Percentiles rank a stretch among this genome's conserved stretches.
Conservation (phyloP, 495 filamentous ascomycete species). For the Apiosordaria backusii region DNA sequence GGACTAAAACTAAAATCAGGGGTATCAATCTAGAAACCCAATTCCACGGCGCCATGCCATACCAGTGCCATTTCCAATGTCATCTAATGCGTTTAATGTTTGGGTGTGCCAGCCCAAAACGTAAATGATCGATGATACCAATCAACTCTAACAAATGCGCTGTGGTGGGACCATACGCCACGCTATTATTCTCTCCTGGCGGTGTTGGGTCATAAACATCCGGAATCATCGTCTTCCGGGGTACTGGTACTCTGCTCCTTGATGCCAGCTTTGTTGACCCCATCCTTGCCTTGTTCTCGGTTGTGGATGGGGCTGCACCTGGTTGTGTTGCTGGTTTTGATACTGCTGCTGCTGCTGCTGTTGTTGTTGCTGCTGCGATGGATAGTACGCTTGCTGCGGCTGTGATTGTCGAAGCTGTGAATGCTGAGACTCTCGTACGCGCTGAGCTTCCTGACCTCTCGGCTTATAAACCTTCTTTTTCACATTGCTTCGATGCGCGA, state of each 20-base stretch:
- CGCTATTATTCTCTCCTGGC: neutral
- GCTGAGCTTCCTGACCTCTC: neutral
- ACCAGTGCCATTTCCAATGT: neutral
- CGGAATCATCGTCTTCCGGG: neutral
- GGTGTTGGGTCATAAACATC: too few species aligned
- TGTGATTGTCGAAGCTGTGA: neutral
- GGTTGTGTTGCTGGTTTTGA: too few species aligned
- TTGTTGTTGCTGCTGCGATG: neutral
- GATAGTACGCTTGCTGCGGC: neutral
- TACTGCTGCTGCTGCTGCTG: too few species aligned
- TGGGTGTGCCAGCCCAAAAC: neutral
- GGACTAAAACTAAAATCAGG: too few species aligned
- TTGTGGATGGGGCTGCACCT: too few species aligned
- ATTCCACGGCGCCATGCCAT: neutral
- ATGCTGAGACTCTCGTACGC: neutral
- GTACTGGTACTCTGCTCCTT: neutral
- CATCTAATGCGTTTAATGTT: neutral
- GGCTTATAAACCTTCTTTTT: neutral
- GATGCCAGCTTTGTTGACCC: neutral
- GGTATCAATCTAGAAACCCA: too few species aligned
- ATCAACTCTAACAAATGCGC: neutral
- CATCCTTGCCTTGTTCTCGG: neutral
- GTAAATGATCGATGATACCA: neutral
- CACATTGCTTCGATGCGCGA: neutral
- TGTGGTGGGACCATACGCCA: neutral